Base-by-base conservation (phyloP, 2,329 filamentous ascomycete genomes). In the Microcyclosporella mali region DNA sequence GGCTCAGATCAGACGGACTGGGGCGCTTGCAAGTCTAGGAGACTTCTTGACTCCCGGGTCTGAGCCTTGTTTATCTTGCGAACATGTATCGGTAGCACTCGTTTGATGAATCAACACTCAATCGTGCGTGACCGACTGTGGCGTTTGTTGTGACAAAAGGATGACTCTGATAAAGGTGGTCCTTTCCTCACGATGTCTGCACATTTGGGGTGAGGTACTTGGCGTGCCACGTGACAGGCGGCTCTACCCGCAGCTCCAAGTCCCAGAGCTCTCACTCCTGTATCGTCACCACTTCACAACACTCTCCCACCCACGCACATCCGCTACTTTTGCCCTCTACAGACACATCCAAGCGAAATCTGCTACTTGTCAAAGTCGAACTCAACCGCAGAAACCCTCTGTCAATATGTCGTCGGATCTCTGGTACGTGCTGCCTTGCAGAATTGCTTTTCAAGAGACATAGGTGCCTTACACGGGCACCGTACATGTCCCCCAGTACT, bases 371-470 rank as follows among this genome's bases (percentile, higher is more conserved):
- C 8, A 14, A 34, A 11, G 8, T 34, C 33, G 8, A 11, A 3
- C 8, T 34, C 16, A 11, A 8, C 10, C 33, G 10, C 8, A 34
- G 18, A 17, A 34, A 14, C 33, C 6, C 8, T 6, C 30, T 12
- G 38, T 60, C 74, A 83, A 71, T 64, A 90, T 92, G 85, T 70
- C 81, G 67, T 74, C 83, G 62, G 85, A 89, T 75, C 78, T 84
- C 68, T 92, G 86, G 86, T 92, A 51, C 55, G 60, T 60, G 29
- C 42, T 47, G 39, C 35, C 39, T 18, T 40, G 47, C 78, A 73
- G 84, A 80, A 65, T 49, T 31, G 45, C 51, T 46, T 29, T 16
- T 7, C 33, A 16, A 37, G 35, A 35, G 32, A 43, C 18, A 17
- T 33, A 37, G 17, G 21, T 38, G 41, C 34, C 35, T 37, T 37